Percentiles rank a stretch among this genome's conserved stretches.
phyloP scores from a whole-genome alignment of 2,329 filamentous ascomycete genomes.

The Fusarium camptoceras region DNA sequence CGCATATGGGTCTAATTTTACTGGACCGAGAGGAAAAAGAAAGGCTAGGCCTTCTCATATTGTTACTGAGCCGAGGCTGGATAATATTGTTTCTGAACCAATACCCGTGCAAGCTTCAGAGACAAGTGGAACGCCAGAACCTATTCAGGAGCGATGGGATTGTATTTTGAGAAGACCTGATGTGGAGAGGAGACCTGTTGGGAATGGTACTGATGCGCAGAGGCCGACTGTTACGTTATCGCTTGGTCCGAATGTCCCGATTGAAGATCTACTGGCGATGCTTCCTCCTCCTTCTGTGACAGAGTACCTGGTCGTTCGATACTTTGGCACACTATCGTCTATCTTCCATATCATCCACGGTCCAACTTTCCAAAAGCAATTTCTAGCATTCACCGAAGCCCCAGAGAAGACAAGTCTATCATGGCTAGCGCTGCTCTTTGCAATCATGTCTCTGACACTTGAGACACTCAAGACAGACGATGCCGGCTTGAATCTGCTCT shows the following conservation, averaged over 20 bases:
- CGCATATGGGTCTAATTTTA: conserved; percentile 11
- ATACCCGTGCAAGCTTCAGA: neutral
- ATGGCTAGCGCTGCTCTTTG: conserved; percentile 6
- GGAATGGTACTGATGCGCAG: neutral
- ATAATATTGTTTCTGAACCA: neutral
- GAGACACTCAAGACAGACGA: conserved; percentile 1
- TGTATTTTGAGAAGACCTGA: neutral
- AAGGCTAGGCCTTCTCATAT: neutral
- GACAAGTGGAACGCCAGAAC: neutral
- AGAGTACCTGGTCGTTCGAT: neutral
- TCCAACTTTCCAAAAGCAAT: conserved; percentile 2
- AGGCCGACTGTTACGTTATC: neutral
- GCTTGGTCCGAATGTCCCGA: neutral
- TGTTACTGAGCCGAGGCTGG: neutral
- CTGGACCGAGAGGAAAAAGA: neutral
- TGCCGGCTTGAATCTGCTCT: neutral
- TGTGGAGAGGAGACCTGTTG: neutral
- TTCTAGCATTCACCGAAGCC: accelerated
- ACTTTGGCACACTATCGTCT: conserved; percentile 7
- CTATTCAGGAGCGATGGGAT: conserved; percentile 24
- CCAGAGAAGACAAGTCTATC: neutral
- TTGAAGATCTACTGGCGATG: neutral
- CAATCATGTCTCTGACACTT: neutral
- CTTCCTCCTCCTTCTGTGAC: conserved; percentile 6
- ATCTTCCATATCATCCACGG: conserved; percentile 18